phyloP scores from a whole-genome alignment of 345 rosid species.

The Pugionium dolabratum region DNA sequence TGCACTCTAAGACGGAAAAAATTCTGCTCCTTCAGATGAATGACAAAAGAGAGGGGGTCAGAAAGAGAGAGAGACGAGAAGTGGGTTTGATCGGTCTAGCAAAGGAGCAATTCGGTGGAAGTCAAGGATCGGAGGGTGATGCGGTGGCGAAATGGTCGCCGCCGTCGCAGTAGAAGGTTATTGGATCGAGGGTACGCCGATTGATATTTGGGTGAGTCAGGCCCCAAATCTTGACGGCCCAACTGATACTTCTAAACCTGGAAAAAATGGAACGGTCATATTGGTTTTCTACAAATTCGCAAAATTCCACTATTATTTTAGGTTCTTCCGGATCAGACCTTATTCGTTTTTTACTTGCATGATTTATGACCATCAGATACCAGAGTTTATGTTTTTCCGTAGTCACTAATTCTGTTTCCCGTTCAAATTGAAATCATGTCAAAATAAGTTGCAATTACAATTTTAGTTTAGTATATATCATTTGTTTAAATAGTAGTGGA shows the following conservation, averaged over 20 bases:
- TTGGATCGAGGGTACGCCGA: not conserved
- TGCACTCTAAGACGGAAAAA: constrained; percentile 6
- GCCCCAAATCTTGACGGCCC: constrained; percentile 28
- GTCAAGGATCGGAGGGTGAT: constrained; percentile 22
- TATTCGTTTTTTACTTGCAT: too few relatives aligned
- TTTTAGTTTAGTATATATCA: too few relatives aligned
- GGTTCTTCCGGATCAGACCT: not conserved
- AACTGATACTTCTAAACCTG: not conserved
- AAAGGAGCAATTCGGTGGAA: not conserved
- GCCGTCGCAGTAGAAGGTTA: constrained; percentile 32
- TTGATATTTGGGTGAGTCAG: not conserved
- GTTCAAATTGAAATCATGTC: constrained; percentile 1
- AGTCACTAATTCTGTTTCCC: not conserved
- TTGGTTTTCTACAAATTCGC: not conserved
- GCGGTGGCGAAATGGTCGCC: constrained; percentile 31
- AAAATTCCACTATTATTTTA: not conserved
- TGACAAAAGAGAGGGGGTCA: too few relatives aligned
- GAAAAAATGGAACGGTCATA: not conserved
- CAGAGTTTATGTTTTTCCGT: not conserved
- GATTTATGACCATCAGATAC: not conserved
- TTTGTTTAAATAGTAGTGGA: too few relatives aligned
- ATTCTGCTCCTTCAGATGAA: not conserved
- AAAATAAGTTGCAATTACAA: too few relatives aligned
- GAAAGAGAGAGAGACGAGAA: constrained; percentile 2
- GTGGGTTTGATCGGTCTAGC: constrained; percentile 20